Conservation (phyloP, 2,329 filamentous ascomycete genomes). For the Claviceps maximensis region DNA sequence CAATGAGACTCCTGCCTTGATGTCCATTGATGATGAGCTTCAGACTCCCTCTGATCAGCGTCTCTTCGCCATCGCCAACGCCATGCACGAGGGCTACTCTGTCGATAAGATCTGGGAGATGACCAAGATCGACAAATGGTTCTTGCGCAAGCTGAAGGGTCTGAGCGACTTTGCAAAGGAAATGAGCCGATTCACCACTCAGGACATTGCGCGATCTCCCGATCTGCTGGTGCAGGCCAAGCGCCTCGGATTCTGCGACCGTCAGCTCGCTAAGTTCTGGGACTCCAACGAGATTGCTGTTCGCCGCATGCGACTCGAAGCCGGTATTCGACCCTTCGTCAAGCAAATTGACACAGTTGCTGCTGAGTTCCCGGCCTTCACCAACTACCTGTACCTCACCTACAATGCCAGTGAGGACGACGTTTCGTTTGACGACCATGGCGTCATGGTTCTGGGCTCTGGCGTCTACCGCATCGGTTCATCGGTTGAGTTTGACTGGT, state of each 20-base stretch:
- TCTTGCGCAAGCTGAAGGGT: conserved; percentile 80
- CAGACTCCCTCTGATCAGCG: conserved; percentile 97
- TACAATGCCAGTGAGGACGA: conserved; percentile 88
- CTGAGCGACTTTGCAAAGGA: conserved; percentile 77
- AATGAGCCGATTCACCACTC: conserved; percentile 53
- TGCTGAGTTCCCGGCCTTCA: conserved; percentile 86
- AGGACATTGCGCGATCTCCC: conserved; percentile 49
- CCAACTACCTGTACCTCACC: conserved; percentile 93
- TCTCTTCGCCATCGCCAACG: conserved; percentile 93
- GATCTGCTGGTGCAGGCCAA: conserved; percentile 71
- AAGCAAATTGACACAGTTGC: conserved; percentile 99
- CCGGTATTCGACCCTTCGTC: conserved; percentile 74
- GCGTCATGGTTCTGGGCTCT: conserved; percentile 91
- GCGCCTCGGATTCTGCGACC: conserved; percentile 85
- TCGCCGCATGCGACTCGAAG: conserved; percentile 69
- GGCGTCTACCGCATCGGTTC: conserved; percentile 96
- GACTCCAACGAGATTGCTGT: conserved; percentile 89
- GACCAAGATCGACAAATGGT: conserved; percentile 99
- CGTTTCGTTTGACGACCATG: conserved; percentile 72
- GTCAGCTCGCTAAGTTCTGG: conserved; percentile 88
- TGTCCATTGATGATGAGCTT: conserved; percentile 91
- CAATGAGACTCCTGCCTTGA: conserved; percentile 78
- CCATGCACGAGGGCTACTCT: conserved; percentile 85
- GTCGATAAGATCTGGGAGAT: conserved; percentile 97
- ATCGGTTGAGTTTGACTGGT: conserved; percentile 98